phyloP scores from a whole-genome alignment of 2,329 filamentous ascomycete species.

The Aspergillus sp. region DNA sequence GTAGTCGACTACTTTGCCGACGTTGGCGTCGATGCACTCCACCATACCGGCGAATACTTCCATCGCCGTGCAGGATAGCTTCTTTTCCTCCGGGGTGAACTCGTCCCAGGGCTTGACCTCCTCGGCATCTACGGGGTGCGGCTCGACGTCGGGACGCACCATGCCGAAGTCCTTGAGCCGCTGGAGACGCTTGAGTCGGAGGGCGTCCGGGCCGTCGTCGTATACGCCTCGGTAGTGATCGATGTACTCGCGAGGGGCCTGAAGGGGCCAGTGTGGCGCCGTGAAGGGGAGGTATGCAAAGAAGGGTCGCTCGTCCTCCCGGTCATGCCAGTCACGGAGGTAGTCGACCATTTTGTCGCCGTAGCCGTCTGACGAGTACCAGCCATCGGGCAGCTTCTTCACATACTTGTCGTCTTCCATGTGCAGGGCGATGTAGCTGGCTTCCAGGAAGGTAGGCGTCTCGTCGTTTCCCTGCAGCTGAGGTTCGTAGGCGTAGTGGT shows the following conservation, averaged over 20 bases:
- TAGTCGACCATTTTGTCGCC: conserved; percentile 55
- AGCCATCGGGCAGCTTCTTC: conserved; percentile 50
- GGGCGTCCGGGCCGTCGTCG: conserved; percentile 59
- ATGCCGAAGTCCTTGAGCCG: conserved; percentile 59
- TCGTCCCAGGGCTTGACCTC: conserved; percentile 47
- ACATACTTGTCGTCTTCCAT: conserved; percentile 48
- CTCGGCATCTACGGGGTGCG: conserved; percentile 38
- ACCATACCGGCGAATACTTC: conserved; percentile 66
- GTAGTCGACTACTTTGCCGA: conserved; percentile 60
- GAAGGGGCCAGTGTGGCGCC: conserved; percentile 64
- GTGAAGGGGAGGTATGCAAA: conserved; percentile 63
- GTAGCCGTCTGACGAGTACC: conserved; percentile 56
- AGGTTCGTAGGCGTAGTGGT: conserved; percentile 58
- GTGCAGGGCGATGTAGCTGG: conserved; percentile 45
- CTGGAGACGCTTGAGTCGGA: conserved; percentile 54
- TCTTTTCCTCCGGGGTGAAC: conserved; percentile 38
- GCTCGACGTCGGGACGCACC: conserved; percentile 47
- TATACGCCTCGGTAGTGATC: conserved; percentile 61
- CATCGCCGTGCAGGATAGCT: conserved; percentile 52
- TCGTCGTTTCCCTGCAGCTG: conserved; percentile 41
- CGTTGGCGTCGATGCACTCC: conserved; percentile 60
- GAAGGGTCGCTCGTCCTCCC: conserved; percentile 48
- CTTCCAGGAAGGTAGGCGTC: conserved; percentile 42
- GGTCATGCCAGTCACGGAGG: conserved; percentile 49
- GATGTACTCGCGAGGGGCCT: conserved; percentile 57